Conservation (phyloP, 2,329 filamentous ascomycete genomes). For the Claviceps africana region DNA sequence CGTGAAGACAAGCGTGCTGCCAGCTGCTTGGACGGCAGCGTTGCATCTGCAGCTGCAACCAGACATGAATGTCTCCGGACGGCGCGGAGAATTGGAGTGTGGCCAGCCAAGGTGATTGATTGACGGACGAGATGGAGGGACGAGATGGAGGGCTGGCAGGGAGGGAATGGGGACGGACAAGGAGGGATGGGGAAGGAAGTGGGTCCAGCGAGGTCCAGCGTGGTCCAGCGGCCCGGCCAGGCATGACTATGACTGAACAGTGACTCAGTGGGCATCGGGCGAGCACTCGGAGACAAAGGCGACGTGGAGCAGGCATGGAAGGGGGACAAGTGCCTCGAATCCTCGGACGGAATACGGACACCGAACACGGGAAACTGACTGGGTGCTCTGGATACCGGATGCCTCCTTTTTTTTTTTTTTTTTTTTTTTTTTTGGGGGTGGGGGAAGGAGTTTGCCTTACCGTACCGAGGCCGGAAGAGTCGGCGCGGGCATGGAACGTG, state of each 20-base stretch:
- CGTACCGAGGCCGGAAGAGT: conserved; percentile 3
- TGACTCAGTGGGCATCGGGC: too few relatives aligned
- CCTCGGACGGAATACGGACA: too few relatives aligned
- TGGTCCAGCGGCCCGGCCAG: too few relatives aligned
- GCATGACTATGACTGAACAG: too few relatives aligned
- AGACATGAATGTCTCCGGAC: neutral
- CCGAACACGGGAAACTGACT: too few relatives aligned
- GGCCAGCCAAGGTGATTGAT: neutral
- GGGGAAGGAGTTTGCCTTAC: too few relatives aligned
- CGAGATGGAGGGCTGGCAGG: neutral
- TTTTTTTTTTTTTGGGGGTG: too few relatives aligned
- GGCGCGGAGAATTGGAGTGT: neutral
- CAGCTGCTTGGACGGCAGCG: neutral
- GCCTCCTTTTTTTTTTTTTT: too few relatives aligned
- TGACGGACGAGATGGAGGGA: neutral
- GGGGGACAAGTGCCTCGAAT: too few relatives aligned
- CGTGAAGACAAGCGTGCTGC: neutral
- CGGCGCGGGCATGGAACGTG: neutral
- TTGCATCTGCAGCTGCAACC: conserved; percentile 1
- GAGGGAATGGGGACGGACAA: too few relatives aligned
- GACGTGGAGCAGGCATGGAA: too few relatives aligned
- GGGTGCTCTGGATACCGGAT: neutral
- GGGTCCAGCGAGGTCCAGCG: neutral
- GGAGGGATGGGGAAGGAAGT: neutral
- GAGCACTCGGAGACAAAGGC: too few relatives aligned